These are phyloP conservation scores for Malassezia dermatis DNA, from an alignment of 1,284 basidiomycete species.

Conservation along the genomic window DNA sequence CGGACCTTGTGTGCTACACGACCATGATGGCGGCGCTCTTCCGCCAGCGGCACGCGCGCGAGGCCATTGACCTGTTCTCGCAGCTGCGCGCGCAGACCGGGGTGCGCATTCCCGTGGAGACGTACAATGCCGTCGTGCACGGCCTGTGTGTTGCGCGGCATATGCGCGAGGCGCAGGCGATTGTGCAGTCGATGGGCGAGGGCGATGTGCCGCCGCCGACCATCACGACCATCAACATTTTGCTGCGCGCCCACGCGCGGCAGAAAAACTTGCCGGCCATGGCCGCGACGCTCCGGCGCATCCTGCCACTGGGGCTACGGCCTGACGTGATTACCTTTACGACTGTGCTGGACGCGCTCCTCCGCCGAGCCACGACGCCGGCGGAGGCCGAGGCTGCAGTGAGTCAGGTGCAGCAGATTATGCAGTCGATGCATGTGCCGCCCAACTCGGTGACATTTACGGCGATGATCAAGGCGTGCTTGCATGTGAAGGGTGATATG, in stretches of 20 bases:
- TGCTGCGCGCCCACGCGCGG: constrained; percentile 28
- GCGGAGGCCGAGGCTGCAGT: constrained; percentile 16
- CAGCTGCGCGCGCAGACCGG: constrained; percentile 11
- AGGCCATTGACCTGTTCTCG: constrained; percentile 24
- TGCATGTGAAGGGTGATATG: constrained; percentile 4
- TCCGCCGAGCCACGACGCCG: constrained; percentile 24
- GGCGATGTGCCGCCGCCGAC: constrained; percentile 24
- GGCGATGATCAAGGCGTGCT: constrained; percentile 37
- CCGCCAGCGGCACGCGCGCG: constrained; percentile 9
- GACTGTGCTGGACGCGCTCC: constrained; percentile 32
- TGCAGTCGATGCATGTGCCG: constrained; percentile 26
- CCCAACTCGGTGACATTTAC: constrained; percentile 34
- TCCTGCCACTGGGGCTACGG: constrained; percentile 16
- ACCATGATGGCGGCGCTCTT: constrained; percentile 35
- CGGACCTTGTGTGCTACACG: constrained; percentile 30
- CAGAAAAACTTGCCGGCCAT: constrained; percentile 21
- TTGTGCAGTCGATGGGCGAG: constrained; percentile 26
- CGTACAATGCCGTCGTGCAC: constrained; percentile 31
- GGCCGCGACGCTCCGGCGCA: constrained; percentile 20
- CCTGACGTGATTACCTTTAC: constrained; percentile 40
- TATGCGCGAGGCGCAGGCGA: constrained; percentile 16
- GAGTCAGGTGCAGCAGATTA: constrained; percentile 24
- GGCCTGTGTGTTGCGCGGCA: constrained; percentile 21
- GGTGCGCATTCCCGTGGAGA: constrained; percentile 21
- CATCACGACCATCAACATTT: constrained; percentile 33